Evolutionary conservation across 257 asterid genomes (phyloP), one percentile per base, ranked within the genome.

Genomic region (Salvia miltiorrhiza): DNA sequence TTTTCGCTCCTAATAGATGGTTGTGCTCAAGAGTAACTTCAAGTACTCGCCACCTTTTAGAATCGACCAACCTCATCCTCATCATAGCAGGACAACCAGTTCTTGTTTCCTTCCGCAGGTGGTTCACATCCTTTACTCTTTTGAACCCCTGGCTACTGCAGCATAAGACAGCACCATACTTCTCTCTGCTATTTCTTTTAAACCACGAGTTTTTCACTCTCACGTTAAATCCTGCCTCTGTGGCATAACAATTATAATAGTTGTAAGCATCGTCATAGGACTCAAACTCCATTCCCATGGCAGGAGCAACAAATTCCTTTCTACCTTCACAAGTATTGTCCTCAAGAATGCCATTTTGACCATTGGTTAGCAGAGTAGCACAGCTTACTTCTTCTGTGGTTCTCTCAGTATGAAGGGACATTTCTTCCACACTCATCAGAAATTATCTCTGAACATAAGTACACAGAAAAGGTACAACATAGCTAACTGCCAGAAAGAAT

Each of bases 131-230:
- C 80, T 89, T 91, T 71, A 81, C 82, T 76, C 87, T 81, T 71
- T 89, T 88, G 81, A 88, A 91, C 67, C 97, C 97, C 77, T 88
- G 95, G 75, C 93, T 82, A 67, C 90, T 91, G 84, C 96, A 91
- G 70, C 97, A 90, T 49, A 91, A 88, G 35, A 91, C 96, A 0
- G 97, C 97, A 24, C 96, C 97, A 5, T 90, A 86, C 70, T 88
- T 91, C 82, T 88, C 97, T 83, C 83, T 83, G 84, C 93, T 88
- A 73, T 85, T 91, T 33, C 96, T 87, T 77, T 87, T 87, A 65
- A 90, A 85, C 96, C 96, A 91, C 1, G 97, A 91, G 48, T 88
- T 87, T 79, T 91, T 88, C 66, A 88, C 96, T 70, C 97, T 85
- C 71, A 88, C 88, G 10, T 81, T 88, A 52, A 88, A 91, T 45